Percentiles rank a stretch among this genome's conserved stretches.
phyloP scores from a whole-genome alignment of 495 filamentous ascomycete species.

The Diplogelasinospora grovesii region DNA sequence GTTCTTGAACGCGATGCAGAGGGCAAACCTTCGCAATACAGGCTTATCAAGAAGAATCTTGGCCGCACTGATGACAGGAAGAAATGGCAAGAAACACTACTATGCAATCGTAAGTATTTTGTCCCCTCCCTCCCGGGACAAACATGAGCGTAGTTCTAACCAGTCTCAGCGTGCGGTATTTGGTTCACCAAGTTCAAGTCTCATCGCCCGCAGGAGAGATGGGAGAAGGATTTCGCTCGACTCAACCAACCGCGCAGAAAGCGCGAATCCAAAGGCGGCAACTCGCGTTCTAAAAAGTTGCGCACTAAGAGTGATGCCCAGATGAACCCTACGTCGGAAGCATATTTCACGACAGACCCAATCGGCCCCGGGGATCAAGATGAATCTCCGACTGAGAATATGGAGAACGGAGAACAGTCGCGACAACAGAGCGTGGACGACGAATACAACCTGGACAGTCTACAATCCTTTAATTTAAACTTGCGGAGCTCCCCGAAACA shows the following conservation, averaged over 20 bases:
- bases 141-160: not conserved
- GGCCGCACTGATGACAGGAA: constrained; percentile 50
- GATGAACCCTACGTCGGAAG: constrained; percentile 42
- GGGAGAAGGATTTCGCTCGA: constrained; percentile 60
- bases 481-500: constrained; percentile 28
- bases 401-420: constrained; percentile 21
- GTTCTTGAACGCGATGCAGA: constrained; percentile 54
- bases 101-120: constrained; percentile 76
- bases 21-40: constrained; percentile 53
- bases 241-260: constrained; percentile 44
- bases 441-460: constrained; percentile 21
- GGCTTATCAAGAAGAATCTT: constrained; percentile 72
- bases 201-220: constrained; percentile 77
- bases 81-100: constrained; percentile 58
- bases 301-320: constrained; percentile 33
- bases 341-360: constrained; percentile 41
- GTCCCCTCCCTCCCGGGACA: not conserved
- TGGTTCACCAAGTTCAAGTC: constrained; percentile 83
- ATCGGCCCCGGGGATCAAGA: constrained; percentile 30
- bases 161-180: constrained; percentile 66
- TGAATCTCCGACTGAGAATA: constrained; percentile 21
- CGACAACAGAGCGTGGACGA: constrained; percentile 21
- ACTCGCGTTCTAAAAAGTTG: constrained; percentile 38
- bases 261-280: constrained; percentile 28
- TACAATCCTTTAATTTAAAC: constrained; percentile 21